These are phyloP conservation scores for Trifolium subterraneum DNA, from an alignment of 306 rosid species.

Conservation along the genomic window DNA sequence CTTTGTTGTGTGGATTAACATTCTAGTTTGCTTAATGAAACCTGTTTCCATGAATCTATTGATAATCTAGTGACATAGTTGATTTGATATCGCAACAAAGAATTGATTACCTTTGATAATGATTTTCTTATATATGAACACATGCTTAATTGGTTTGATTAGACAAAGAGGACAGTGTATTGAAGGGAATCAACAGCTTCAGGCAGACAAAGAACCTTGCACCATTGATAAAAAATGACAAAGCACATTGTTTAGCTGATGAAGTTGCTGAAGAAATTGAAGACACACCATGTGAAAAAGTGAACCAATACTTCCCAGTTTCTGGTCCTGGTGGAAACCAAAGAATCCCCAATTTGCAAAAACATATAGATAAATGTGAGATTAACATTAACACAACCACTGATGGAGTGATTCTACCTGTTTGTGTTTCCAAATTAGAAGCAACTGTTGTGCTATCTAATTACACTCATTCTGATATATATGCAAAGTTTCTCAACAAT, in stretches of 20 bases:
- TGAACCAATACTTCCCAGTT: slow-evolving; percentile 41
- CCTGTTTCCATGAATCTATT: not conserved
- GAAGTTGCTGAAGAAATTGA: slow-evolving; percentile 68
- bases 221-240: slow-evolving; percentile 47
- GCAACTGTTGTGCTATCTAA: slow-evolving; percentile 52
- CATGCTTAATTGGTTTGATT: slow-evolving; percentile 33
- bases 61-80: not conserved
- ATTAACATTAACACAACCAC: slow-evolving; percentile 53
- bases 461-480: slow-evolving; percentile 56
- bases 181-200: slow-evolving; percentile 76
- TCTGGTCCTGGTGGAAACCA: slow-evolving; percentile 35
- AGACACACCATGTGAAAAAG: slow-evolving; percentile 61
- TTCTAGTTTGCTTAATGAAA: not conserved
- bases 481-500: slow-evolving; percentile 60
- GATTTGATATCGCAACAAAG: slow-evolving; percentile 2
- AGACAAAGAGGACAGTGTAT: slow-evolving; percentile 65
- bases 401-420: slow-evolving; percentile 64
- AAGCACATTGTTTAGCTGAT: slow-evolving; percentile 73
- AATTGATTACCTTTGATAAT: not conserved
- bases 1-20: not conserved
- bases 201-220: slow-evolving; percentile 53
- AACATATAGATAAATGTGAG: slow-evolving; percentile 56
- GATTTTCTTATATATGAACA: not conserved
- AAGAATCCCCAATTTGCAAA: slow-evolving; percentile 49
- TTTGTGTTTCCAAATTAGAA: slow-evolving; percentile 61